A percentile compares a stretch with the other conserved stretches of the same genome.
Conservation (phyloP, 345 rosid genomes). For the Excoecaria agallocha region DNA sequence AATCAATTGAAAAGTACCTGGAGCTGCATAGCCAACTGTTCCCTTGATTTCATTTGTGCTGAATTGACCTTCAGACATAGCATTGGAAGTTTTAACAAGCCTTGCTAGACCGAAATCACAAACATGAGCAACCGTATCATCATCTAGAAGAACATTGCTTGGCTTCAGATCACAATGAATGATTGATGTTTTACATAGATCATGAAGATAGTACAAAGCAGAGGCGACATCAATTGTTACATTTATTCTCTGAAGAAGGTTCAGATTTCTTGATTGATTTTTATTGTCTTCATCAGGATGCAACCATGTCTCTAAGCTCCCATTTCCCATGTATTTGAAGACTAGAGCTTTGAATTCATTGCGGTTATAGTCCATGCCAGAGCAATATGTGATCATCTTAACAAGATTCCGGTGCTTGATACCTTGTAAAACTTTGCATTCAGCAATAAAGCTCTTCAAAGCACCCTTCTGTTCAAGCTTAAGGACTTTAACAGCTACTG, state of each 20-base stretch:
- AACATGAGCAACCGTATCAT: slow-evolving; percentile 12
- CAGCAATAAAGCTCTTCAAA: slow-evolving; percentile 12
- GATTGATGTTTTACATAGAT: slow-evolving; percentile 7
- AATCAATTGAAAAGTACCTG: slow-evolving; percentile 2
- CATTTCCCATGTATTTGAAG: slow-evolving; percentile 16
- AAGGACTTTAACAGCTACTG: slow-evolving; percentile 17
- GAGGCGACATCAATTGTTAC: slow-evolving; percentile 16
- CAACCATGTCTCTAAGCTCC: slow-evolving; percentile 21
- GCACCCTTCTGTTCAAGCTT: slow-evolving; percentile 10
- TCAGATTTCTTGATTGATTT: background rate
- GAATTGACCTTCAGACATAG: background rate
- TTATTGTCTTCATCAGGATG: background rate
- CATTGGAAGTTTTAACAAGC: background rate
- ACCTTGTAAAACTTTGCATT: slow-evolving; percentile 9
- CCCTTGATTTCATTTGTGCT: slow-evolving; percentile 13
- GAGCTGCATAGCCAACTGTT: slow-evolving; percentile 25
- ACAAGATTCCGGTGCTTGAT: slow-evolving; percentile 16
- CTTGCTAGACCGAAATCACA: slow-evolving; percentile 16
- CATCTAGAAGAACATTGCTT: slow-evolving; percentile 21
- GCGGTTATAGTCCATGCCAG: slow-evolving; percentile 7
- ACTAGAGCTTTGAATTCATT: slow-evolving; percentile 21
- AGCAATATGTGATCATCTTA: slow-evolving; percentile 12
- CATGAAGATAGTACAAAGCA: slow-evolving; percentile 21
- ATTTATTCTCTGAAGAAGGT: slow-evolving; percentile 6
- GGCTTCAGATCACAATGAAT: slow-evolving; percentile 22